phyloP scores from a whole-genome alignment of 1,284 basidiomycete species.

The Rhodotorula sp. region DNA sequence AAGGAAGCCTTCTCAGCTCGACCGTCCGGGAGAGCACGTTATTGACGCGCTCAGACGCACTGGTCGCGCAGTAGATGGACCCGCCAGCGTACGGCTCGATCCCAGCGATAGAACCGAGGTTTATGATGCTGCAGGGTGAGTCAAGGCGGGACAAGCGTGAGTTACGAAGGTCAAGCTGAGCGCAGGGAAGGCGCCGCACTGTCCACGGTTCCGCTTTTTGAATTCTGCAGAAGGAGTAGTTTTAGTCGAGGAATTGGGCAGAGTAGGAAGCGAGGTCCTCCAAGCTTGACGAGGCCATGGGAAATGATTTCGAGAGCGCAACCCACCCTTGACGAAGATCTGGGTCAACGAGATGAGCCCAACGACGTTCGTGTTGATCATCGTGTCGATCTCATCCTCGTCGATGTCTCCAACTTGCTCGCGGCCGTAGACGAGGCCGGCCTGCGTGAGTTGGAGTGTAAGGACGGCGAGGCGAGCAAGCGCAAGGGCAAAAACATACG shows the following conservation, averaged over 20 bases:
- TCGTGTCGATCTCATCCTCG: conserved; percentile 57
- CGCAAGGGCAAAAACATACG: conserved; percentile 50
- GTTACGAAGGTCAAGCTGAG: not conserved
- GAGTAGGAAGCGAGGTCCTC: not conserved
- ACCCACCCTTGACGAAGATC: conserved; percentile 63
- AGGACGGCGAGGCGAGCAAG: not conserved
- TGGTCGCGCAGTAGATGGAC: conserved; percentile 51
- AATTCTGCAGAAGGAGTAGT: conserved; percentile 62
- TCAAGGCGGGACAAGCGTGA: not conserved
- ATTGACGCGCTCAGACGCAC: conserved; percentile 47
- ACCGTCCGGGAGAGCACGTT: not conserved
- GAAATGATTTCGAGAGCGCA: not conserved
- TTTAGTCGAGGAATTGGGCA: not conserved
- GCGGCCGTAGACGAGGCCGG: conserved; percentile 72
- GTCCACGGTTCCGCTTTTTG: conserved; percentile 80
- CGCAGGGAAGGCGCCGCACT: conserved; percentile 47
- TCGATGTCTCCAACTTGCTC: conserved; percentile 78
- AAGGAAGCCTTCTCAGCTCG: not conserved
- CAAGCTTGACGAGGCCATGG: too few relatives aligned
- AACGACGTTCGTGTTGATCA: conserved; percentile 73
- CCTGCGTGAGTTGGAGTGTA: conserved; percentile 7
- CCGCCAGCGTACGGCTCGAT: conserved; percentile 84
- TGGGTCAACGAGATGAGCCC: conserved; percentile 67
- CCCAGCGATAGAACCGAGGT: conserved; percentile 75
- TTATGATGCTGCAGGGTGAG: conserved; percentile 63